Conservation (phyloP, 768 basidiomycete genomes). For the Tulasnella sp. region DNA sequence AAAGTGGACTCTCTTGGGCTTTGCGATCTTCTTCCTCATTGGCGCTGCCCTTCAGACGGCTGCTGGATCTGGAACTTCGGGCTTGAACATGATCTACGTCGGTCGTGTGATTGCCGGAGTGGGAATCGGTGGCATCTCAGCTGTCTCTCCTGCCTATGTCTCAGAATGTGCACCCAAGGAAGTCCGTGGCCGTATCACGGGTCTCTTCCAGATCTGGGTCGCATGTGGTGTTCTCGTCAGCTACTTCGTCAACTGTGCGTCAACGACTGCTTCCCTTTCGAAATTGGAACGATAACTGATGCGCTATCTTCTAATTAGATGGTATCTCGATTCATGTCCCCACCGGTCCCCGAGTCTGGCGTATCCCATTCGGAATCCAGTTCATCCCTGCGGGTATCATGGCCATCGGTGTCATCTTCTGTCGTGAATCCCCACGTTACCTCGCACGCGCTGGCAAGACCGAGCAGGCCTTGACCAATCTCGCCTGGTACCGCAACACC, state of each 20-base stretch:
- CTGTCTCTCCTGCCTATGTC: constrained; percentile 78
- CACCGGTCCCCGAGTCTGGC: constrained; percentile 18
- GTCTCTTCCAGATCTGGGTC: constrained; percentile 80
- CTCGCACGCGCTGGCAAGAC: constrained; percentile 28
- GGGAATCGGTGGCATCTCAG: constrained; percentile 70
- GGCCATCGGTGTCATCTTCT: constrained; percentile 23
- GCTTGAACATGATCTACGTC: constrained; percentile 60
- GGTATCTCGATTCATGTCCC: constrained; percentile 17
- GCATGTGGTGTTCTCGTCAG: constrained; percentile 78
- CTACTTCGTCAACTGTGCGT: constrained; percentile 69
- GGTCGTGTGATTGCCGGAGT: constrained; percentile 73
- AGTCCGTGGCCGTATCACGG: constrained; percentile 76
- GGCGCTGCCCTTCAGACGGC: constrained; percentile 69
- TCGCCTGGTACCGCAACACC: constrained; percentile 29
- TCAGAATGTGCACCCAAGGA: constrained; percentile 82
- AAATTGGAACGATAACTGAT: background rate
- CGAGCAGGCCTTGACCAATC: constrained; percentile 39
- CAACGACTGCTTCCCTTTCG: background rate
- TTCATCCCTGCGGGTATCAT: constrained; percentile 31
- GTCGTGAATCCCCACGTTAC: constrained; percentile 27
- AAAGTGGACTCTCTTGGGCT: constrained; percentile 48
- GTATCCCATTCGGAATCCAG: constrained; percentile 26
- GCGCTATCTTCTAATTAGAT: constrained; percentile 6
- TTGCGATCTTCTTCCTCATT: constrained; percentile 51
- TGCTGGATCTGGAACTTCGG: constrained; percentile 41